phyloP scores from a whole-genome alignment of 768 basidiomycete genomes.

The Trametes punicea region DNA sequence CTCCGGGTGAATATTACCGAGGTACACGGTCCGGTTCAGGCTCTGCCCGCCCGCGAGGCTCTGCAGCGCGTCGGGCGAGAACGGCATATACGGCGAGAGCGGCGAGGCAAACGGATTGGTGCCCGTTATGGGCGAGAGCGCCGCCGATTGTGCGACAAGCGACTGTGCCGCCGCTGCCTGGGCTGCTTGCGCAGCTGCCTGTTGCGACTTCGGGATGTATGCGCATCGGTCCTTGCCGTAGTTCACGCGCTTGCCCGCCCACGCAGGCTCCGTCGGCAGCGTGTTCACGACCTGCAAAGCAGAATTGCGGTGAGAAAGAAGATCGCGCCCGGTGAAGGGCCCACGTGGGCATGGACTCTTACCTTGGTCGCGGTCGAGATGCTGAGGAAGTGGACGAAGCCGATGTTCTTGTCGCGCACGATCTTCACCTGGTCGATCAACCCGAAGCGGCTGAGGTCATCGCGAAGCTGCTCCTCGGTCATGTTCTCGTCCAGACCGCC shows the following conservation, averaged over 20 bases:
- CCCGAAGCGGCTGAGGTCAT: slow-evolving; percentile 90
- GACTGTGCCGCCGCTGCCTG: slow-evolving; percentile 84
- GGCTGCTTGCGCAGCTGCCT: slow-evolving; percentile 81
- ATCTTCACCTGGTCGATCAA: slow-evolving; percentile 99
- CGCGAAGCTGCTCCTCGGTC: slow-evolving; percentile 89
- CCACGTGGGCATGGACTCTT: slow-evolving; percentile 22
- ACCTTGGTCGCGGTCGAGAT: slow-evolving; percentile 96
- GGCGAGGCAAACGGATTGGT: slow-evolving; percentile 27
- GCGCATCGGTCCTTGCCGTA: slow-evolving; percentile 99
- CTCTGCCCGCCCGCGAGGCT: slow-evolving; percentile 51
- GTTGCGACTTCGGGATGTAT: slow-evolving; percentile 94
- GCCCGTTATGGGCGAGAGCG: slow-evolving; percentile 31
- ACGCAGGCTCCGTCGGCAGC: slow-evolving; percentile 85
- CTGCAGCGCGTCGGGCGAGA: slow-evolving; percentile 44
- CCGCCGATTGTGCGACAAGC: slow-evolving; percentile 51
- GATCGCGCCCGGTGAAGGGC: neutral
- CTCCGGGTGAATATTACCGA: slow-evolving; percentile 97
- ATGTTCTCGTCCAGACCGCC: slow-evolving; percentile 87
- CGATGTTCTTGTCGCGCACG: slow-evolving; percentile 98
- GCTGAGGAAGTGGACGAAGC: slow-evolving; percentile 97
- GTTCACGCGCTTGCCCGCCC: slow-evolving; percentile 96
- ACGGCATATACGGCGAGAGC: slow-evolving; percentile 36
- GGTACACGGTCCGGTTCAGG: slow-evolving; percentile 90
- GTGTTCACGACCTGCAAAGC: slow-evolving; percentile 87
- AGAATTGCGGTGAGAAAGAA: neutral